Conservation (phyloP, 2,329 filamentous ascomycete genomes). For the Metarhizium rileyi region DNA sequence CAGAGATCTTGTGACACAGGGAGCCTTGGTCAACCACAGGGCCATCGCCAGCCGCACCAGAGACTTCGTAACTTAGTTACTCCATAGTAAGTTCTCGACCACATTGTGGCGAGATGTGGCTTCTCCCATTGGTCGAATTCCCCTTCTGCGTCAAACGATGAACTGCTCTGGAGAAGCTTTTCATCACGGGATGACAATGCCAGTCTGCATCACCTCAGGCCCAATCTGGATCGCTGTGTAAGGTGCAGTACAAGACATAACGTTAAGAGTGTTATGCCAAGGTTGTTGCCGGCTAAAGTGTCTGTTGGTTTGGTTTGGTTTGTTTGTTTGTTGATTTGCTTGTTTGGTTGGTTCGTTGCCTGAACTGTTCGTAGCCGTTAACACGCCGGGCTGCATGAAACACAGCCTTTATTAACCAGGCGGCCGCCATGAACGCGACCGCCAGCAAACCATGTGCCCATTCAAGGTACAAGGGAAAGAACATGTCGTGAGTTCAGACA, state of each 20-base stretch:
- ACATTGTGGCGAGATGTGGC: background rate
- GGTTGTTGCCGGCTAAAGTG: no score
- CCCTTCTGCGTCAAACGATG: background rate
- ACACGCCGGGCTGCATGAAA: background rate
- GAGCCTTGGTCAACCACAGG: background rate
- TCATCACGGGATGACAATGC: background rate
- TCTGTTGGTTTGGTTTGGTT: no score
- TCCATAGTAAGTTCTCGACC: background rate
- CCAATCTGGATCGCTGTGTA: background rate
- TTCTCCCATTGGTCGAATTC: background rate
- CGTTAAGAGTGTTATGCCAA: no score
- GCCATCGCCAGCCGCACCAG: background rate
- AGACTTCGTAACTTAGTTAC: background rate
- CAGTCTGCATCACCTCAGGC: background rate
- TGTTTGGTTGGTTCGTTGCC: background rate
- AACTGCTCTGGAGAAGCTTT: background rate
- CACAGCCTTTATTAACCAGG: background rate
- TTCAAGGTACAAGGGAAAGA: background rate
- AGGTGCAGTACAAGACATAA: background rate
- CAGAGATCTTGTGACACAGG: slow-evolving; percentile 1
- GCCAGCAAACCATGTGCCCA: background rate
- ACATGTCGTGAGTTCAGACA: background rate
- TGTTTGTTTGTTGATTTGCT: no score
- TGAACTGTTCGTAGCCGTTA: background rate
- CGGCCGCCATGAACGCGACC: background rate